Conservation (phyloP, 345 rosid species). For the Eucalyptus pauciflora region DNA sequence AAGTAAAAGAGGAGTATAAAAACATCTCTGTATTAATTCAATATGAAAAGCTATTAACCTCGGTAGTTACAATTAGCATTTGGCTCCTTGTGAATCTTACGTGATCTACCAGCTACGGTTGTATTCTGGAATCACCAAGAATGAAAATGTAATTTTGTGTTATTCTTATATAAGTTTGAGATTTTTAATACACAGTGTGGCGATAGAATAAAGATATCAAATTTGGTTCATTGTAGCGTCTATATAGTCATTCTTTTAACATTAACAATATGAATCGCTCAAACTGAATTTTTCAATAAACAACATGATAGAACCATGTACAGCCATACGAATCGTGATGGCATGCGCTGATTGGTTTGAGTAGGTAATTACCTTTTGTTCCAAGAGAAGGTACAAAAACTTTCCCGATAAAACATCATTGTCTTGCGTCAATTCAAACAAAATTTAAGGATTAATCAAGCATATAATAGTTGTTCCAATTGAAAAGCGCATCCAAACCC, state of each 20-base stretch:
- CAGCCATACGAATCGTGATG: too few relatives aligned
- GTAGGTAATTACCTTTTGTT: not conserved
- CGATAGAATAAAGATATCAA: not conserved
- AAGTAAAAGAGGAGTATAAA: not conserved
- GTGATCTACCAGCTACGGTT: not conserved
- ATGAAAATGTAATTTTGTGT: not conserved
- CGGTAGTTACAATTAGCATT: not conserved
- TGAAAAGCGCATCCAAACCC: not conserved
- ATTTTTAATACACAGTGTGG: not conserved
- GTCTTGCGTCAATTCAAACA: not conserved
- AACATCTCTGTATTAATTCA: not conserved
- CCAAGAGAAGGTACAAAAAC: fast-evolving
- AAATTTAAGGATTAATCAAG: not conserved
- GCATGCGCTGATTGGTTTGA: too few relatives aligned
- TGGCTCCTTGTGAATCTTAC: not conserved
- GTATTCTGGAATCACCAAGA: not conserved
- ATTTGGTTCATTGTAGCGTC: fast-evolving
- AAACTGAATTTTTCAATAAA: too few relatives aligned
- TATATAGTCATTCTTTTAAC: not conserved
- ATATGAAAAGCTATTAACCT: not conserved
- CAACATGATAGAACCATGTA: too few relatives aligned
- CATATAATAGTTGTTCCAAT: not conserved
- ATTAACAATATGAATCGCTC: too few relatives aligned
- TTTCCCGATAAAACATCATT: not conserved
- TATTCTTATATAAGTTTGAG: not conserved